A percentile compares a stretch with the other conserved stretches of the same genome.
phyloP scores from a whole-genome alignment of 1,284 basidiomycete species.

The Malassezia vespertilionis region DNA sequence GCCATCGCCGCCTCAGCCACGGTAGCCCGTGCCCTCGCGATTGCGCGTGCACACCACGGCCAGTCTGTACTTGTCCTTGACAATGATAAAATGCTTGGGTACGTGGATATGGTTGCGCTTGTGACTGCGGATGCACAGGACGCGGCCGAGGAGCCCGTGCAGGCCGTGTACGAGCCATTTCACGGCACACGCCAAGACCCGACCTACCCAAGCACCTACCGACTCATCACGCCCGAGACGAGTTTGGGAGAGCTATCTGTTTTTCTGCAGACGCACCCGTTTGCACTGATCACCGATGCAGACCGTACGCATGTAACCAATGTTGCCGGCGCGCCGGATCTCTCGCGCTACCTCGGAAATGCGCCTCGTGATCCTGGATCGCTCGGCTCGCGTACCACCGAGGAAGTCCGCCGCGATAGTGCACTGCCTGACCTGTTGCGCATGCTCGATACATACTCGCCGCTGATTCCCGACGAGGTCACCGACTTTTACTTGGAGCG shows the following conservation, averaged over 20 bases:
- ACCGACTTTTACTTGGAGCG: conserved; percentile 94
- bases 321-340: conserved; percentile 36
- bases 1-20: neutral
- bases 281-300: conserved; percentile 42
- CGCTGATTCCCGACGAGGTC: conserved; percentile 92
- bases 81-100: conserved; percentile 32
- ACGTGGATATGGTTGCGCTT: conserved; percentile 34
- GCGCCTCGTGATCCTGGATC: neutral
- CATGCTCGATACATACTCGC: conserved; percentile 92
- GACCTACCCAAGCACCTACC: no score
- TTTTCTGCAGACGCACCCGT: conserved; percentile 35
- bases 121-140: conserved; percentile 23
- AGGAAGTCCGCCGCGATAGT: conserved; percentile 64
- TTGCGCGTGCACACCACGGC: conserved; percentile 10
- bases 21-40: conserved; percentile 2
- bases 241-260: conserved; percentile 39
- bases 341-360: conserved; percentile 27
- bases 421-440: conserved; percentile 86
- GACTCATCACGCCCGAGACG: conserved; percentile 19
- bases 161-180: conserved; percentile 25
- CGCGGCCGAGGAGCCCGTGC: conserved; percentile 20
- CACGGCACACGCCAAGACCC: conserved; percentile 5
- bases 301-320: conserved; percentile 31
- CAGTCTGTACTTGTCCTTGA: conserved; percentile 16
- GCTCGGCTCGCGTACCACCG: conserved; percentile 52